phyloP scores from a whole-genome alignment of 2,329 filamentous ascomycete species.

The Ophiosphaerella korrae region DNA sequence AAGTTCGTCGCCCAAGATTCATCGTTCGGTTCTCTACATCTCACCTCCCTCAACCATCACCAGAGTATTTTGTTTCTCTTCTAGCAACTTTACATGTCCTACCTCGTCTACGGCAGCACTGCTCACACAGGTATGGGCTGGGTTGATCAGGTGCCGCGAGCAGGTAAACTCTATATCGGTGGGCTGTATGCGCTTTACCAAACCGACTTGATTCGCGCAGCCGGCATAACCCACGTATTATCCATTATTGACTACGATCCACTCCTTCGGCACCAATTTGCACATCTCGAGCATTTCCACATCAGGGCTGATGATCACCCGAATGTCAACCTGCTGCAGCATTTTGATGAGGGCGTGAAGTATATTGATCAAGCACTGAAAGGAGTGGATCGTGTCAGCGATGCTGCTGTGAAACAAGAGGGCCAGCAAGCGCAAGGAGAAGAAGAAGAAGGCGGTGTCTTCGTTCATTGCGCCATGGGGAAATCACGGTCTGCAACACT shows the following conservation, averaged over 20 bases:
- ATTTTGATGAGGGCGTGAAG: conserved; percentile 23
- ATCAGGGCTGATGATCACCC: conserved; percentile 41
- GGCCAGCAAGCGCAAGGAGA: background rate
- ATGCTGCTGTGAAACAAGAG: background rate
- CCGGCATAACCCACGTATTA: conserved; percentile 41
- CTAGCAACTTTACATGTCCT: conserved; percentile 27
- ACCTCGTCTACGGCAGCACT: conserved; percentile 38
- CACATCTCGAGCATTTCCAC: conserved; percentile 37
- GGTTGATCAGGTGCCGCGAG: conserved; percentile 46
- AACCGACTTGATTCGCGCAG: conserved; percentile 39
- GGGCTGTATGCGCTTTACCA: conserved; percentile 51
- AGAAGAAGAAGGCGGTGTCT: conserved; percentile 26
- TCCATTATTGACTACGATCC: conserved; percentile 43
- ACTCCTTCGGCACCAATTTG: conserved; percentile 28
- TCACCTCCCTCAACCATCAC: background rate
- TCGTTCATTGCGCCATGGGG: conserved; percentile 45
- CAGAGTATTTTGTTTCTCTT: background rate
- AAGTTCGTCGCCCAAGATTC: background rate
- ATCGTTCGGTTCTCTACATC: background rate
- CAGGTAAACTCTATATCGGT: conserved; percentile 47
- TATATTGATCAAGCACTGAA: conserved; percentile 34
- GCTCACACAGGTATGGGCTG: conserved; percentile 43
- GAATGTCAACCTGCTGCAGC: conserved; percentile 36
- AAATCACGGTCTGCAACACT: conserved; percentile 41
- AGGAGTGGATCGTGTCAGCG: background rate